These are phyloP conservation scores for Populus tremula DNA, from an alignment of 345 rosid species.

Conservation along the genomic window DNA sequence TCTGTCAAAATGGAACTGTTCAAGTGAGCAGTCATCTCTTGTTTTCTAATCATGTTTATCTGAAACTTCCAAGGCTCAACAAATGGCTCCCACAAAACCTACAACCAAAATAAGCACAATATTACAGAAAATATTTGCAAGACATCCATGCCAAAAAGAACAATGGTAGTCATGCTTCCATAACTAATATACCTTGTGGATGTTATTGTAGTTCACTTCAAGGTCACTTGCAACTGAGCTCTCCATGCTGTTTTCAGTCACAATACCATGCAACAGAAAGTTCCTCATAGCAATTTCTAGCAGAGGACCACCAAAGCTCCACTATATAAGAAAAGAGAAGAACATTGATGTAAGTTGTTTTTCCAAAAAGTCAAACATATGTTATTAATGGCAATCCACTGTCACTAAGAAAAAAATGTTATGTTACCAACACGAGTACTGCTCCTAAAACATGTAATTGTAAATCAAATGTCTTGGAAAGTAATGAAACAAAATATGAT, in stretches of 20 bases:
- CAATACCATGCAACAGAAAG: conserved; percentile 39
- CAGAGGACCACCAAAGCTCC: conserved; percentile 83
- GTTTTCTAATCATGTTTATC: conserved; percentile 42
- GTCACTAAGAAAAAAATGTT: neutral
- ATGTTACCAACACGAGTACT: too few species aligned
- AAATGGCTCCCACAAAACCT: conserved; percentile 95
- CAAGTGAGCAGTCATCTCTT: conserved; percentile 51
- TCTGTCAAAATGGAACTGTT: conserved; percentile 53
- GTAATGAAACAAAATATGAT: too few species aligned
- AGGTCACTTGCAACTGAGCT: conserved; percentile 55
- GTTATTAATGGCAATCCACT: neutral
- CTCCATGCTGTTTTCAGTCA: conserved; percentile 44
- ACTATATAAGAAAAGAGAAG: conserved; percentile 46
- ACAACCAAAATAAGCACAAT: conserved; percentile 4
- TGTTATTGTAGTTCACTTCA: conserved; percentile 78
- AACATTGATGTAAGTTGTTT: neutral
- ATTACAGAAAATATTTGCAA: conserved; percentile 14
- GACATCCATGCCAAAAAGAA: neutral
- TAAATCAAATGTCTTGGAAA: too few species aligned
- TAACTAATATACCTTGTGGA: conserved; percentile 61
- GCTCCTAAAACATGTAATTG: too few species aligned
- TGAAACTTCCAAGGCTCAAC: conserved; percentile 87
- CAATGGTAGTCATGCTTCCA: neutral
- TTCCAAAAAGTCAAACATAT: neutral
- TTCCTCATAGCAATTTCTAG: conserved; percentile 64